Base-by-base conservation (phyloP, 1,284 basidiomycete species). In the Entoloma clypeatum region DNA sequence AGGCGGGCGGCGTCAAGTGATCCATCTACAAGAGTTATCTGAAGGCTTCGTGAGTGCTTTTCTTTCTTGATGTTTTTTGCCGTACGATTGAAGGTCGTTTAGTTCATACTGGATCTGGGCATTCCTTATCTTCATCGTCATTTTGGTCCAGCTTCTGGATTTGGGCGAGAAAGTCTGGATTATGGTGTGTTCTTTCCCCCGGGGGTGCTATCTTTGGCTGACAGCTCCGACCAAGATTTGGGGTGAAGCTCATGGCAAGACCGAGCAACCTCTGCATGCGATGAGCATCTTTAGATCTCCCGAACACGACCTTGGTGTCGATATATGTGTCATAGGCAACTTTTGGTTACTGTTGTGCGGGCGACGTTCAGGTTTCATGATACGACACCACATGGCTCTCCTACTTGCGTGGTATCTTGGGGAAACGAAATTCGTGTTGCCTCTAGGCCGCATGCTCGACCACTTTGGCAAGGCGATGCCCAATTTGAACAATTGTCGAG, bases 1-100 rank as follows among this genome's bases (percentile, higher is more conserved):
- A 85, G 29, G 70, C 73, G 1, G 88, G 88, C 2, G 75, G 77
- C 37, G 88, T 92, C 24, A 87, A 89, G 55, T 86, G 83, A 81
- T 58, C 62, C 2, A 81, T 90, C 30, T 92, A 92, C 59, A 79
- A 81, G 48, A 81, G 77, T 9, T 92, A 92, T 58, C 67, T 92
- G 44, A 71, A 75, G 52, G 81, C 81, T 29, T 82, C 80, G 78
- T 81, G 44, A 31, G 58, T 58, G 5, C 23, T 27, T 41, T 31
- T 33, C 49, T 51, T 23, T 41, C 9, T 29, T 33, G 23, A 16
- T n/a, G n/a, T 16, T 18, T 22, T 16, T 30, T 32, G 16, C 8
- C 13, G 10, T 31, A 18, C 23, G 2, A n/a, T 21, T 6, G 14
- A 14, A 11, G 34, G 21, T 36, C 7, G 14, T 13, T 10, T 59